Evolutionary conservation across 2,329 filamentous ascomycete genomes (phyloP).

Genomic region (Diaporthe capsici): DNA sequence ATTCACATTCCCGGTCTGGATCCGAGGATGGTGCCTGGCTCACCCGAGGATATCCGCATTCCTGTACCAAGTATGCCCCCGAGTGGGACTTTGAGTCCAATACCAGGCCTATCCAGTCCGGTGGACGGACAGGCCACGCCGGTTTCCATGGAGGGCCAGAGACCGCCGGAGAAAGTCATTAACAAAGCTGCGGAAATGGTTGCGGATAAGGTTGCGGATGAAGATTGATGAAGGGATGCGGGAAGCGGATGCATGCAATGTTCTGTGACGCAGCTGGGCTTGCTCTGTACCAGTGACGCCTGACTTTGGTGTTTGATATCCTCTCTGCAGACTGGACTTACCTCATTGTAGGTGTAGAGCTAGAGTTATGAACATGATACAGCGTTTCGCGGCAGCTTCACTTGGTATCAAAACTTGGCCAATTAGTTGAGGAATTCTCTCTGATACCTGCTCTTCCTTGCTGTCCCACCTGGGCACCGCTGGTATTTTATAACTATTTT

Average conservation of each 20-base stretch:
- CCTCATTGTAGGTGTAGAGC: background rate
- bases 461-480: background rate
- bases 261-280: background rate
- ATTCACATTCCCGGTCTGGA: conserved; percentile 84
- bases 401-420: background rate
- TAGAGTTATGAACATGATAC: background rate
- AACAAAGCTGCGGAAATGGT: conserved; percentile 65
- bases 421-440: background rate
- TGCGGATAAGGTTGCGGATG: conserved; percentile 66
- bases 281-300: background rate
- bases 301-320: background rate
- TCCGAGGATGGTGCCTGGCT: conserved; percentile 78
- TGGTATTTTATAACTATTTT: background rate
- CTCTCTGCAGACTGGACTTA: background rate
- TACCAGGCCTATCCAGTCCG: conserved; percentile 63
- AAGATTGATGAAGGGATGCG: conserved; percentile 56
- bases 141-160: conserved; percentile 41
- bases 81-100: conserved; percentile 59
- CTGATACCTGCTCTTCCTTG: background rate
- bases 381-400: background rate
- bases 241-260: background rate
- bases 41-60: conserved; percentile 85
- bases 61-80: conserved; percentile 70
- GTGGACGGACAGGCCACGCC: conserved; percentile 56
- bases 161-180: conserved; percentile 63